phyloP scores from a whole-genome alignment of 495 filamentous ascomycete species.

The Cetradonia linearis region DNA sequence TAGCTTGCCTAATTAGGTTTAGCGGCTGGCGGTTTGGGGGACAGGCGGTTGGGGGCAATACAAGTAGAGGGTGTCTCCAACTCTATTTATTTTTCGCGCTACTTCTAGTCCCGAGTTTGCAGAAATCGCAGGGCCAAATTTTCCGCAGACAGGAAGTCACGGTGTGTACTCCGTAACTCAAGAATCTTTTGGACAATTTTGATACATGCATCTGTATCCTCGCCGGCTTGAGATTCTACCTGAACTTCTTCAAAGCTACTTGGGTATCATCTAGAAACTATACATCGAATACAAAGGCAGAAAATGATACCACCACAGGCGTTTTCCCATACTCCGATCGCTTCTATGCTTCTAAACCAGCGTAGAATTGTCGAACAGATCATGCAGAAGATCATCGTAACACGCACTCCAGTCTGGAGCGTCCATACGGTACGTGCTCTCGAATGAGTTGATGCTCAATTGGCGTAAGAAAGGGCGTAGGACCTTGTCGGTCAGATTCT shows the following conservation, averaged over 20 bases:
- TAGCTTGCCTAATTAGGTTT: no score
- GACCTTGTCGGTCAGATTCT: constrained; percentile 63
- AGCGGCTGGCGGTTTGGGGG: no score
- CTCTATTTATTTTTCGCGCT: neutral
- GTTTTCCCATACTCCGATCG: neutral
- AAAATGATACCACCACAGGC: neutral
- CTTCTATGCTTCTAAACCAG: constrained; percentile 28
- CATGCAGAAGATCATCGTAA: constrained; percentile 55
- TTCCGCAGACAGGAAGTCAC: neutral
- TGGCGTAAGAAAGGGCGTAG: constrained; percentile 83
- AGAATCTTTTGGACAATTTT: neutral
- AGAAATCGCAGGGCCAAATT: neutral
- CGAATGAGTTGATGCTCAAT: constrained; percentile 84
- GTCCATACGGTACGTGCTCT: constrained; percentile 80
- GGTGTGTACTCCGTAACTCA: neutral
- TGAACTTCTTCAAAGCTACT: neutral
- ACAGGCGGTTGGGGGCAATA: no score
- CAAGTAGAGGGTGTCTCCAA: no score
- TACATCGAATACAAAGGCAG: neutral
- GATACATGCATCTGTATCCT: neutral
- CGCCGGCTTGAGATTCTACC: neutral
- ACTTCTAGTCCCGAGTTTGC: neutral
- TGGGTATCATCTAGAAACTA: neutral
- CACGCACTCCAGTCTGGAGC: constrained; percentile 58
- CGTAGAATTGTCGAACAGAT: constrained; percentile 72